A percentile compares a stretch with the other conserved stretches of the same genome.
These are phyloP conservation scores for Lentinula boryana DNA, from an alignment of 768 basidiomycete genomes.

Conservation along the genomic window DNA sequence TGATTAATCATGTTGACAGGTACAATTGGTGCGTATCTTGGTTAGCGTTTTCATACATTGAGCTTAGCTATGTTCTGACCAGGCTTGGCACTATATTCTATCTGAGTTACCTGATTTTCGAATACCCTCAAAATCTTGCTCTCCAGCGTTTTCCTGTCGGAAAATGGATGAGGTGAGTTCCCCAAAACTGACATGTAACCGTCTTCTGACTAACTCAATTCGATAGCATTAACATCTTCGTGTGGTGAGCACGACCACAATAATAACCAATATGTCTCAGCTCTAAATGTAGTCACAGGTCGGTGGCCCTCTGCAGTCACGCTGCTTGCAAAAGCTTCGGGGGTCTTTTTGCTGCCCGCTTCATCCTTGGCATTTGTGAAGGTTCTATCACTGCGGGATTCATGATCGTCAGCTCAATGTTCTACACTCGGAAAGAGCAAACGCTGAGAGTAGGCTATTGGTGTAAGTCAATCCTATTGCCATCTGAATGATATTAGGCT, in stretches of 20 bases:
- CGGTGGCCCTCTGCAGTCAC: slow-evolving; percentile 50
- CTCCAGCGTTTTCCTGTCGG: slow-evolving; percentile 72
- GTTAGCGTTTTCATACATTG: too few species aligned
- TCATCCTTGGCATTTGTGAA: slow-evolving; percentile 73
- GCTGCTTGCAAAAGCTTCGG: slow-evolving; percentile 70
- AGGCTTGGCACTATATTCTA: slow-evolving; percentile 79
- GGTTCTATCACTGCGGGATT: slow-evolving; percentile 70
- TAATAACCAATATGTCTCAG: background rate
- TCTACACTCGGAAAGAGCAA: slow-evolving; percentile 69
- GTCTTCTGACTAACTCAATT: background rate
- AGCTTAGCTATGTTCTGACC: background rate
- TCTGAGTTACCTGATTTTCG: slow-evolving; percentile 62
- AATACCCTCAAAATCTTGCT: slow-evolving; percentile 69
- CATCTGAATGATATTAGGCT: background rate
- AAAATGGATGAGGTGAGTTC: slow-evolving; percentile 68
- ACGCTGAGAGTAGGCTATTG: slow-evolving; percentile 70
- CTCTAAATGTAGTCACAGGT: slow-evolving; percentile 14
- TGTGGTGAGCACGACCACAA: slow-evolving; percentile 34
- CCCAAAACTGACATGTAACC: too few species aligned
- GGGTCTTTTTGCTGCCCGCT: slow-evolving; percentile 53
- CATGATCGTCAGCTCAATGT: slow-evolving; percentile 73
- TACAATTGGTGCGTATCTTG: slow-evolving; percentile 1
- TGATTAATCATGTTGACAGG: background rate
- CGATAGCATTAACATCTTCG: slow-evolving; percentile 44
- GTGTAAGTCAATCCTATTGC: slow-evolving; percentile 44